Conservation (phyloP, 768 basidiomycete species). For the Tulasnella sp. region DNA sequence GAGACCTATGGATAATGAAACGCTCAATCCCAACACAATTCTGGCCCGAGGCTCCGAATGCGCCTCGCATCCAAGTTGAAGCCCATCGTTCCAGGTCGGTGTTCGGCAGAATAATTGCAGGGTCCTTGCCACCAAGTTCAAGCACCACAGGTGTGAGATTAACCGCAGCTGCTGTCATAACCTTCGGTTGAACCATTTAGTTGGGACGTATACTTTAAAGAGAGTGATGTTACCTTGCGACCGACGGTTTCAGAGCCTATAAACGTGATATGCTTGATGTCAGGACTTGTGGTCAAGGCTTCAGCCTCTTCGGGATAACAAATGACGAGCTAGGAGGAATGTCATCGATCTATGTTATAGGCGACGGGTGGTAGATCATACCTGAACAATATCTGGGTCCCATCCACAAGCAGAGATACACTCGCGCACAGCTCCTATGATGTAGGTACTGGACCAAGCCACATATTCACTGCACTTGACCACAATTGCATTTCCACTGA, state of each 20-base stretch:
- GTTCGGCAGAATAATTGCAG: slow-evolving; percentile 73
- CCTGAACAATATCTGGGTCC: slow-evolving; percentile 78
- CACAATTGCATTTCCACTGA: slow-evolving; percentile 80
- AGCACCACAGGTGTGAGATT: slow-evolving; percentile 85
- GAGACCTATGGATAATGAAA: slow-evolving; percentile 66
- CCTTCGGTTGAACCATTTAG: slow-evolving; percentile 33
- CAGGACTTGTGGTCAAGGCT: slow-evolving; percentile 57
- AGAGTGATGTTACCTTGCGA: slow-evolving; percentile 38
- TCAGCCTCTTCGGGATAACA: slow-evolving; percentile 83
- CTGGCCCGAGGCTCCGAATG: slow-evolving; percentile 91
- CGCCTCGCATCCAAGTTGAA: slow-evolving; percentile 77
- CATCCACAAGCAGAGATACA: slow-evolving; percentile 75
- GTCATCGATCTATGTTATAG: neutral
- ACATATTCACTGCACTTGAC: slow-evolving; percentile 90
- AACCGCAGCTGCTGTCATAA: slow-evolving; percentile 72
- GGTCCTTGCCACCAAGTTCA: slow-evolving; percentile 93
- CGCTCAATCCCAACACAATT: slow-evolving; percentile 97
- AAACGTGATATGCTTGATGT: slow-evolving; percentile 89
- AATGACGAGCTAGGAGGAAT: slow-evolving; percentile 47
- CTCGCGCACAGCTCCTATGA: slow-evolving; percentile 60
- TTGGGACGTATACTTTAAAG: neutral
- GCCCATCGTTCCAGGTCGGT: slow-evolving; percentile 73
- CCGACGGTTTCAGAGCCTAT: slow-evolving; percentile 75
- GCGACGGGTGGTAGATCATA: slow-evolving; percentile 20
- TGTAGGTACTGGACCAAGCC: slow-evolving; percentile 61